Evolutionary conservation across 2,329 filamentous ascomycete genomes (phyloP), one percentile per base, ranked within the genome.

Genomic region (Colletotrichum musae): DNA sequence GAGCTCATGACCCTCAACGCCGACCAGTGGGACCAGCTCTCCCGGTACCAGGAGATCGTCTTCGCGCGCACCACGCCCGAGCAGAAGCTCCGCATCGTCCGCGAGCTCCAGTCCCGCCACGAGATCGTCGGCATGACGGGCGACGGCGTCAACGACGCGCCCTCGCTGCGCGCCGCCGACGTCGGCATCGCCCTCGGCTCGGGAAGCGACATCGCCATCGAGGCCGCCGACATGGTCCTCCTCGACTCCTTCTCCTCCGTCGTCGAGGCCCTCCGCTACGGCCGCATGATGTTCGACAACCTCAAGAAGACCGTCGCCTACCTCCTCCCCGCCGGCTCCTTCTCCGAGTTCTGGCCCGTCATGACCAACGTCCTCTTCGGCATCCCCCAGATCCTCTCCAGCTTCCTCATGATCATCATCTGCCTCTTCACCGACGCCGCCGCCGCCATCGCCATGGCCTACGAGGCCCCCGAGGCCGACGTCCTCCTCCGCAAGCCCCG

Each of bases 71-170:
- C 92, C 0, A 94, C 92, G 0, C 92, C 92, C 0, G 92, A 94
- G 75, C 92, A 94, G 76, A 95, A 95, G 77, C 86, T 94, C 6
- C 89, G 91, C 41, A 94, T 94, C 70, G 92, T 95, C n/a, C 88
- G 88, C 36, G 92, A 93, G 76, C 91, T 94, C 70, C 92, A 93
- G 75, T 79, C 84, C 1, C 83, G 87, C 9, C 84, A 87, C 75
- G 92, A 72, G 79, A 91, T 93, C 2, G 89, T 97, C 0, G 94
- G 91, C 47, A 96, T 97, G 89, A 93, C 95, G 2, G 94, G 94
- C 45, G 94, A 97, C 73, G 94, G 94, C 18, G 93, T 95, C 73
- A 97, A 97, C 74, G 94, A 97, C 75, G 92, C 93, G 0, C 93
- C 94, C 0, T 94, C 94, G 2, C 87, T 97, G 4, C 90, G 92